Percentiles rank a stretch among this genome's conserved stretches.
Evolutionary conservation across 2,329 filamentous ascomycete genomes (phyloP).

Genomic region (Fusarium paranaense): DNA sequence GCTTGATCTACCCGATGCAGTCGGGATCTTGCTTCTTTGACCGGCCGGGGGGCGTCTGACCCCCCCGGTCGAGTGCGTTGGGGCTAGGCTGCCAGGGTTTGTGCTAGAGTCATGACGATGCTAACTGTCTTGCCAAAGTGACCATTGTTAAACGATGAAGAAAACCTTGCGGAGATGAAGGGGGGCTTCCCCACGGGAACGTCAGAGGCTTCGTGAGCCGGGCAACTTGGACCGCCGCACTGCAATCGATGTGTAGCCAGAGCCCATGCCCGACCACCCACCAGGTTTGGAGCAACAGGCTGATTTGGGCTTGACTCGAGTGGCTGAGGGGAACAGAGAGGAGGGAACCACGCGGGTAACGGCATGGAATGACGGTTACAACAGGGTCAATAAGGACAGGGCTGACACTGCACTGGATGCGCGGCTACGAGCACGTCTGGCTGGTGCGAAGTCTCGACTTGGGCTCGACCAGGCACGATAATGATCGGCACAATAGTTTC

Average conservation of each 20-base stretch:
- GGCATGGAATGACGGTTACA: conserved; percentile 33
- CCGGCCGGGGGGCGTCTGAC: conserved; percentile 18
- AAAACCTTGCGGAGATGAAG: conserved; percentile 44
- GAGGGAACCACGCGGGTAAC: conserved; percentile 28
- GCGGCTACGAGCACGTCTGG: conserved; percentile 41
- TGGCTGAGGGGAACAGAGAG: conserved; percentile 28
- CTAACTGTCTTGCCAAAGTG: conserved; percentile 49
- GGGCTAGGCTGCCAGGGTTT: conserved; percentile 24
- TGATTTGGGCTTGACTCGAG: conserved; percentile 19
- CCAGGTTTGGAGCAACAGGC: conserved; percentile 19
- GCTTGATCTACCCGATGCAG: conserved; percentile 34
- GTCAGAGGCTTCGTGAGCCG: conserved; percentile 31
- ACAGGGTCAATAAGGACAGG: conserved; percentile 39
- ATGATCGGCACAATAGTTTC: conserved; percentile 45
- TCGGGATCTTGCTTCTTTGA: conserved; percentile 38
- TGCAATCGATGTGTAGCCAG: conserved; percentile 35
- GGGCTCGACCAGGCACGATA: conserved; percentile 42
- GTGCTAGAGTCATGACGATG: conserved; percentile 25
- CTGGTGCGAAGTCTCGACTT: conserved; percentile 39
- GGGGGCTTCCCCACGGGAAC: conserved; percentile 33
- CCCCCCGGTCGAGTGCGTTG: conserved; percentile 23
- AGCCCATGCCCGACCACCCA: conserved; percentile 26
- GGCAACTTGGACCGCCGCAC: conserved; percentile 37
- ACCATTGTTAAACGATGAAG: conserved; percentile 78
- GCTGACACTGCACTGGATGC: conserved; percentile 46